Evolutionary conservation across 352 stramenopile genomes (phyloP), one percentile per base, ranked within the genome.

Genomic region (Pseudoperonospora humuli): DNA sequence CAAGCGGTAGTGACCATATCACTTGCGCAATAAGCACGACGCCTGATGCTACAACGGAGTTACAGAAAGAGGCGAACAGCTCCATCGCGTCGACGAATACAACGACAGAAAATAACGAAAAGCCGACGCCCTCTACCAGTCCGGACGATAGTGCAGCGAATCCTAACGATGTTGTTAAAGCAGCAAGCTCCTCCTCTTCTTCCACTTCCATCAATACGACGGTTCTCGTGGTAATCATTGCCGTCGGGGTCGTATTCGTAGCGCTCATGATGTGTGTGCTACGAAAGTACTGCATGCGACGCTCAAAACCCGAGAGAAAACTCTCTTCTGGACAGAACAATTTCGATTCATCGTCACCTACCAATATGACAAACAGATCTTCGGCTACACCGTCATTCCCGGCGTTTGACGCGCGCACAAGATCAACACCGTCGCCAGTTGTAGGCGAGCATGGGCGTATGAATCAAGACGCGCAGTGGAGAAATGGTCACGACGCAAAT

Each of bases 211-310:
- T 64, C 39, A 61, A 43, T 27, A 53, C 45, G n/a, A 52, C 48
- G 0, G 48, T 57, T 0, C 57, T 64, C 34, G 14, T 64, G 1
- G 32, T 54, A 4, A 64, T 64, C n/a, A 64, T 68, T 17, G 41
- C 55, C n/a, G 45, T 64, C 3, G 55, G 31, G 1, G 53, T 68
- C 7, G 28, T 68, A 7, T 61, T 68, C 23, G 54, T 68, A n/a
- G 44, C 54, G 10, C 31, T 68, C 4, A 36, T 64, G 40, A 55
- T 49, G 4, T 68, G 54, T 48, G 45, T 61, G 18, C 21, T 68
- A 2, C 54, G 58, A 7, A 36, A 29, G 21, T 68, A 57, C 14
- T 68, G 58, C 39, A 39, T 50, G 26, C 43, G 46, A 1, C 57
- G 57, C 9, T 50, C 47, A 0, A 27, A 38, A 20, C 14, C 28